Percentiles rank a stretch among this genome's conserved stretches.
phyloP scores from a whole-genome alignment of 768 basidiomycete genomes.

The Podaxis sp. region DNA sequence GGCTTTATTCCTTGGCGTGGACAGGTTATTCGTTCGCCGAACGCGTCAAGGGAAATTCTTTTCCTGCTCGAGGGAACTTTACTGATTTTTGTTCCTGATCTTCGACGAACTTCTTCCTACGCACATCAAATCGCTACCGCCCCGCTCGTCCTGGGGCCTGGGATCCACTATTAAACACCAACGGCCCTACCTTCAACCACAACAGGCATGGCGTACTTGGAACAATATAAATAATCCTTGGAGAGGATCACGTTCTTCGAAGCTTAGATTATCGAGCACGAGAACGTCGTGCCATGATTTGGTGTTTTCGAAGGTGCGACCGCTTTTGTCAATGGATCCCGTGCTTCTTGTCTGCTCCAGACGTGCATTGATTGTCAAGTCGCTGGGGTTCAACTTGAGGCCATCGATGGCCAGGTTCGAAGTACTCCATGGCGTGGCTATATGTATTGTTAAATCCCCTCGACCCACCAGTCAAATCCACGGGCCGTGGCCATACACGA shows the following conservation, averaged over 20 bases:
- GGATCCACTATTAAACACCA: background rate
- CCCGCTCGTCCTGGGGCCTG: background rate
- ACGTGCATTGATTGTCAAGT: background rate
- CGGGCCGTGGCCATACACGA: background rate
- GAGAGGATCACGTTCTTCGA: background rate
- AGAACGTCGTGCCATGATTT: background rate
- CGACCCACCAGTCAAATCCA: background rate
- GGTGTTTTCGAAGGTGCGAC: background rate
- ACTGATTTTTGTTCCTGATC: background rate
- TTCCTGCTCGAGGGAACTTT: background rate
- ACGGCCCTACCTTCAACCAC: background rate
- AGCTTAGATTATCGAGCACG: background rate
- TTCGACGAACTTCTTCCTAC: background rate
- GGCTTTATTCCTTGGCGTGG: background rate
- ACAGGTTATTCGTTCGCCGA: background rate
- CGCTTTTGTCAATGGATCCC: background rate
- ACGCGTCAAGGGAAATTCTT: background rate
- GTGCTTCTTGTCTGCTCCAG: background rate
- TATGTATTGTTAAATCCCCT: no score
- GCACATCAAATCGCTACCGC: background rate
- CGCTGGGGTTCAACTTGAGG: background rate
- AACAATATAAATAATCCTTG: background rate
- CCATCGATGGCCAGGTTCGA: background rate
- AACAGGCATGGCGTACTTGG: background rate
- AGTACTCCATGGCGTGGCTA: no score